Conservation (phyloP, 2,329 filamentous ascomycete species). For the Pseudocercospora ulei region DNA sequence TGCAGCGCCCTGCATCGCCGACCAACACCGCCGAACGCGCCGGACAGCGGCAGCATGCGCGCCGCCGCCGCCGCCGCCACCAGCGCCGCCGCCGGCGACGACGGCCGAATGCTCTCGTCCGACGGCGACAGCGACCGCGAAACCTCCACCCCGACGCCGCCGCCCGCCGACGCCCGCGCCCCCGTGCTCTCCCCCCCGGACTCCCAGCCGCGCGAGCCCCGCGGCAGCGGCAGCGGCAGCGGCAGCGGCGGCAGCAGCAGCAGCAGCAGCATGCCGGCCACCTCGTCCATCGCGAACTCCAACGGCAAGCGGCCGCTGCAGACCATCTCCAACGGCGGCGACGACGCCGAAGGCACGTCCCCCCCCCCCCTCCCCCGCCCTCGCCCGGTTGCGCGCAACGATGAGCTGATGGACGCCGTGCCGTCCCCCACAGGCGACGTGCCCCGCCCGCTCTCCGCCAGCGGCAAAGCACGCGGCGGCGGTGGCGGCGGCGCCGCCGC, state of each 20-base stretch:
- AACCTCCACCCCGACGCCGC: constrained; percentile 38
- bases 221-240: no score
- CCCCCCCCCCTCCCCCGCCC: no score
- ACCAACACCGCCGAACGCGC: constrained; percentile 35
- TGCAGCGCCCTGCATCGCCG: background rate
- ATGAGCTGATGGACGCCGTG: no score
- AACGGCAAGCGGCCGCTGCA: constrained; percentile 36
- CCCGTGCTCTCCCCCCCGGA: constrained; percentile 49
- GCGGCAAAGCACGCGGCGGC: constrained; percentile 19
- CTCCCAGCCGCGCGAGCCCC: constrained; percentile 38
- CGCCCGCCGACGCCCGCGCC: constrained; percentile 27
- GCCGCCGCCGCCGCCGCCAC: constrained; percentile 30
- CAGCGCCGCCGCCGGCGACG: constrained; percentile 42
- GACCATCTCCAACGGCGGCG: constrained; percentile 30
- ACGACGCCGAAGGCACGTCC: constrained; percentile 24
- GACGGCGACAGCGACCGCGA: constrained; percentile 25
- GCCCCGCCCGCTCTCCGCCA: no score
- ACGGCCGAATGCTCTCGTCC: constrained; percentile 48
- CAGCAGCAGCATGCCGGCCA: constrained; percentile 19
- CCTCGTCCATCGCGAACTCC: constrained; percentile 30
- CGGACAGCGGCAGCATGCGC: constrained; percentile 50
- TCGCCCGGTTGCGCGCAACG: no score
- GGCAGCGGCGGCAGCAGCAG: no score
- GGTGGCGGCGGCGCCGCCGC: constrained; percentile 19
- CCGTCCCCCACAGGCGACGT: no score